Base-by-base conservation (phyloP, 495 filamentous ascomycete species). In the Staphylotrichum longicolle region DNA sequence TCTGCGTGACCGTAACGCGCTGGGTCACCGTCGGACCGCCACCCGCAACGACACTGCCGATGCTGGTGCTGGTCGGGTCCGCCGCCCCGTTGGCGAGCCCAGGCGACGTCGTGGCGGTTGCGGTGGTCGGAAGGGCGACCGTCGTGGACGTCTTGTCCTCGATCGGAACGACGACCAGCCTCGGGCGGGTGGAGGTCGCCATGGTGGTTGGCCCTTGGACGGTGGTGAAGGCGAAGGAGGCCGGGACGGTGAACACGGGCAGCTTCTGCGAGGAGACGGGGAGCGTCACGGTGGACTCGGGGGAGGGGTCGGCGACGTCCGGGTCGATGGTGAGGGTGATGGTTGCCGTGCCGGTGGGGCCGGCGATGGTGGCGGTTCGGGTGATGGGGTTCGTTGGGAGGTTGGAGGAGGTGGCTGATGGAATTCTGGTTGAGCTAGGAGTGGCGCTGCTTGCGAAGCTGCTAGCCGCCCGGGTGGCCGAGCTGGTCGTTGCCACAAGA, bases 261-360 rank as follows among this genome's bases (percentile, higher is more conserved):
- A 40, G 55, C 4, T 8, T 0, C n/a, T 48, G 15, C 2, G 54
- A 30, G 30, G 15, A 8, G 46, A 15, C 33, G 8, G 49, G 10
- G 11, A 52, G 12, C 3, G 51, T 32, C 10, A 30, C n/a, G 41
- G 30, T 7, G 32, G 33, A 7, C 11, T n/a, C 15, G 44, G 30
- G 20, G 15, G 20, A 32, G 27, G 46, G 34, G 1, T 41, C 49
- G 41, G 5, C 47, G 54, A 9, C 12, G 41, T 59, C 27, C 6
- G 55, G 54, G 46, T 63, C 44, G 45, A 54, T 57, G 7, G 63
- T 66, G 9, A 63, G 35, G 10, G 56, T 66, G 15, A 60, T 30
- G 40, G 57, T 59, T 4, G 20, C 57, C 4, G 39, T 51, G 12
- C 12, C 46, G 11, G 51, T 54, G 32, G 37, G 7, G 3, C 54